A percentile compares a stretch with the other conserved stretches of the same genome.
phyloP scores from a whole-genome alignment of 176 grass and related monocot genomes.

The Calamus simplicifolius region DNA sequence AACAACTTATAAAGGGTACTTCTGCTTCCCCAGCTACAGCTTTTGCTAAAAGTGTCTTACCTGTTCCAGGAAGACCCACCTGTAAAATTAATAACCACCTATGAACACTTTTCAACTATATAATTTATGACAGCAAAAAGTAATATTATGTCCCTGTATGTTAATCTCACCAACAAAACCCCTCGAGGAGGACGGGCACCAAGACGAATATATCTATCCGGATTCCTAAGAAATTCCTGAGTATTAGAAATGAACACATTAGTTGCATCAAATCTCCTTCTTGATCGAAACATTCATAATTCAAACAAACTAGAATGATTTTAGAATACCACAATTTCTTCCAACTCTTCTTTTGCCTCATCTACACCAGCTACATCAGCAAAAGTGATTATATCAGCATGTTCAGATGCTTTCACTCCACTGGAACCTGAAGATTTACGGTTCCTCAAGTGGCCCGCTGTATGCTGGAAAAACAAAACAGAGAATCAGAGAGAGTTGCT shows the following conservation, averaged over 20 bases:
- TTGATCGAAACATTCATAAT: not conserved
- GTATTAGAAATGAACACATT: slow-evolving; percentile 12
- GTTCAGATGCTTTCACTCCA: slow-evolving; percentile 63
- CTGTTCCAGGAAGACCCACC: slow-evolving; percentile 96
- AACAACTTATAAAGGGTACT: slow-evolving; percentile 99
- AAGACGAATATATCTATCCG: slow-evolving; percentile 87
- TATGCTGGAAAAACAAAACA: slow-evolving; percentile 55
- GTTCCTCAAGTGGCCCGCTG: slow-evolving; percentile 81
- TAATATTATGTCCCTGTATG: not conserved
- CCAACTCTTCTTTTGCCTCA: slow-evolving; percentile 97
- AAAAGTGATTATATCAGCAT: slow-evolving; percentile 76
- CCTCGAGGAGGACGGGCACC: slow-evolving; percentile 98
- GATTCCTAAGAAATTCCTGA: slow-evolving; percentile 93
- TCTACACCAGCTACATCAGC: slow-evolving; percentile 99
- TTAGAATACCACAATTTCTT: slow-evolving; percentile 94
- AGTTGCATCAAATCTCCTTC: slow-evolving; percentile 12
- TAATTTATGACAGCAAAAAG: too few relatives aligned
- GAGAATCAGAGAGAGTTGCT: not conserved
- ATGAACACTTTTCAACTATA: too few relatives aligned
- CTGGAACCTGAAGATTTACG: slow-evolving; percentile 57
- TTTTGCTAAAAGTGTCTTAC: slow-evolving; percentile 98
- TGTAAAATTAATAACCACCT: slow-evolving; percentile 30
- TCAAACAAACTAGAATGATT: not conserved
- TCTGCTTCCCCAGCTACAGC: slow-evolving; percentile 98
- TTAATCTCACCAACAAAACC: slow-evolving; percentile 83